Evolutionary conservation across 768 basidiomycete genomes (phyloP).

Genomic region (Tulasnella sp.): DNA sequence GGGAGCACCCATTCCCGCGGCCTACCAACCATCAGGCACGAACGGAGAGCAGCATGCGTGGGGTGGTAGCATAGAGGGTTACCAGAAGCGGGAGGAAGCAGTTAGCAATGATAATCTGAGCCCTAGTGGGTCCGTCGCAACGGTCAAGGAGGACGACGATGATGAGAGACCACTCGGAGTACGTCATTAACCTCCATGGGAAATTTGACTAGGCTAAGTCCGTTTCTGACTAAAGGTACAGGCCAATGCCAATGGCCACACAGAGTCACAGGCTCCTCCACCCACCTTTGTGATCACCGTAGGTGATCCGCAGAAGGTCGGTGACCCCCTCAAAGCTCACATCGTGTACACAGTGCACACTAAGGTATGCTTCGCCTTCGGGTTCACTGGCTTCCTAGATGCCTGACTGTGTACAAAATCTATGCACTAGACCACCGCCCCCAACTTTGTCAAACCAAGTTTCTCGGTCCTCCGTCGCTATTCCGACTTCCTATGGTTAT

Average conservation of each 20-base stretch:
- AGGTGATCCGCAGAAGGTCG: constrained; percentile 95
- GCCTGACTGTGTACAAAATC: constrained; percentile 12
- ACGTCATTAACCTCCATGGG: background rate
- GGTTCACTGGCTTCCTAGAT: constrained; percentile 1
- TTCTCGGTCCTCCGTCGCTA: constrained; percentile 96
- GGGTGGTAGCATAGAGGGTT: too few species aligned
- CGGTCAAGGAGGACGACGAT: constrained; percentile 15
- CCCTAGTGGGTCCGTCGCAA: background rate
- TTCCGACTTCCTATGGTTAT: constrained; percentile 95
- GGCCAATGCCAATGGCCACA: background rate
- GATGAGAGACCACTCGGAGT: background rate
- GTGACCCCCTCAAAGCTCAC: constrained; percentile 88
- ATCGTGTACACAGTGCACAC: constrained; percentile 97
- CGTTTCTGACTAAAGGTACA: background rate
- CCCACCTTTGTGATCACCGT: constrained; percentile 80
- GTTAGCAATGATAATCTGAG: background rate
- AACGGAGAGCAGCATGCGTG: too few species aligned
- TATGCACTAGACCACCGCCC: constrained; percentile 61
- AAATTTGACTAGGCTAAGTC: background rate
- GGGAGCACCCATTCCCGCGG: constrained; percentile 2
- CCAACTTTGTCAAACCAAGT: constrained; percentile 65
- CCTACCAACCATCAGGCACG: background rate
- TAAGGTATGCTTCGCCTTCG: constrained; percentile 35
- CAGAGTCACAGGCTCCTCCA: background rate
- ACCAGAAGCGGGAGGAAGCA: background rate